Base-by-base conservation (phyloP, 139 green algal species). In the Asterochloris erici region DNA sequence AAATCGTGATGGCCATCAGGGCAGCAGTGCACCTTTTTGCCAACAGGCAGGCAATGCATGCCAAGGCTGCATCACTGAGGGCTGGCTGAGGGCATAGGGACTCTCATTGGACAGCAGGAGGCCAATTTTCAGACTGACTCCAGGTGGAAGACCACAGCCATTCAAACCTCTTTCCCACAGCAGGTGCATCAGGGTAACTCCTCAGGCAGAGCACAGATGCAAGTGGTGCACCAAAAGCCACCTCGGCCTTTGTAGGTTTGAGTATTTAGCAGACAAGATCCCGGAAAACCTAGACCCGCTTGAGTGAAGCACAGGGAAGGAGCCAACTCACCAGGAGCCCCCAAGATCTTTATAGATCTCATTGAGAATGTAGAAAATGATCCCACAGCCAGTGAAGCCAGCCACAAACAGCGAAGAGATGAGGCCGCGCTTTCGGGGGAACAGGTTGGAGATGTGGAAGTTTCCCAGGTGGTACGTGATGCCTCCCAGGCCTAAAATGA, bases 401-500 rank as follows among this genome's bases (percentile, higher is more conserved):
- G 90, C 86, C 71, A 93, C 88, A 29, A 92, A 86, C 14, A 92
- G 66, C 61, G 73, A 83, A 23, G 88, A 86, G 19, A 93, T 81
- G 0, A 93, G 78, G 29, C 90, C 90, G 17, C 88, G 79, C 80
- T 83, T 82, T 11, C 84, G 64, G 0, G 90, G 90, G 60, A 87
- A 93, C 28, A 93, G 81, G 73, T 79, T 84, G n/a, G 82, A 85
- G 26, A 92, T 88, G 83, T 93, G 90, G 26, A 93, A 85, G 85
- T 93, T 75, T 14, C 85, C 81, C 17, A 93, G 82, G 77, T 93
- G 90, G 78, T 91, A 93, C 27, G 88, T 92, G 71, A 93, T 93
- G 85, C 87, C 87, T 23, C 85, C 90, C 15, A 92, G 79, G 26
- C 90, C 90, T 68, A 93, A n/a, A 21, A 93, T 82, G 28, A 93